A percentile compares a stretch with the other conserved stretches of the same genome.
phyloP scores from a whole-genome alignment of 495 filamentous ascomycete species.

The Tuber umbilicatum region DNA sequence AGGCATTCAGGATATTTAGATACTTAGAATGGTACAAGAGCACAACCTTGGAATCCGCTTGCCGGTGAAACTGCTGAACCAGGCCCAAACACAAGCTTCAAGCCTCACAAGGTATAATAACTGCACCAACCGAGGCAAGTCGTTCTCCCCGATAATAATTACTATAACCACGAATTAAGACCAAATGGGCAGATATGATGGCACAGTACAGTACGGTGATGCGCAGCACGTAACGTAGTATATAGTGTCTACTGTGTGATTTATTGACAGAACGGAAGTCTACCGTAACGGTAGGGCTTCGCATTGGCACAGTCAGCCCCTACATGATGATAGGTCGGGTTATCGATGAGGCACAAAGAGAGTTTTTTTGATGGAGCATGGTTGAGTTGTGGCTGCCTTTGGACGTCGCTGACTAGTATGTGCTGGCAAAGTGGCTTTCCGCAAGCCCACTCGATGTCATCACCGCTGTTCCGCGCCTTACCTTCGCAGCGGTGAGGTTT shows the following conservation, averaged over 20 bases:
- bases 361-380: neutral
- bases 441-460: neutral
- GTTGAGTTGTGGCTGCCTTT: neutral
- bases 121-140: neutral
- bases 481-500: neutral
- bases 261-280: too few relatives aligned
- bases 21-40: neutral
- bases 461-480: neutral
- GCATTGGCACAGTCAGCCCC: neutral
- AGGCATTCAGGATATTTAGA: neutral
- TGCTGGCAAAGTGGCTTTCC: constrained; percentile 1
- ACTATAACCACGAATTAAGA: neutral
- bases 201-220: neutral
- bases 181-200: neutral
- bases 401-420: neutral
- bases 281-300: neutral
- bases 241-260: neutral
- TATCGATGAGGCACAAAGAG: neutral
- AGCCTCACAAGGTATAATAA: neutral
- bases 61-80: neutral
- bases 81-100: neutral
- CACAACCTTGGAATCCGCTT: neutral
- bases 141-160: neutral
- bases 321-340: neutral
- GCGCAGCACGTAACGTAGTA: neutral